Evolutionary conservation across 108 stramenopile species (phyloP).

Genomic region (Chaetoceros tenuissimus): DNA sequence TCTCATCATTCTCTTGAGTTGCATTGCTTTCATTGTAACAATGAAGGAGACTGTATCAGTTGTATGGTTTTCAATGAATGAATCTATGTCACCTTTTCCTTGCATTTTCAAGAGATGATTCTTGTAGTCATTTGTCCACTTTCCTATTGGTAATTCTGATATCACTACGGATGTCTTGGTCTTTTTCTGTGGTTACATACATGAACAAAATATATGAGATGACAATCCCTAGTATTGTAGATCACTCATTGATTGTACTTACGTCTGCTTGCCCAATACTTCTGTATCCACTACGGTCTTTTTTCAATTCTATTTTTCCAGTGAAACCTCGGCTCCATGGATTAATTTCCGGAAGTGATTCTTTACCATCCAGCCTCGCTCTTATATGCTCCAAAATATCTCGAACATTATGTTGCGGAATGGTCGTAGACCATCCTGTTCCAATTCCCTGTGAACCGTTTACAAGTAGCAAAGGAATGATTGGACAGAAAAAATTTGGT

Average conservation of each 20-base stretch:
- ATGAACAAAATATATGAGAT: too few relatives aligned
- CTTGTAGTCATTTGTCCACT: slow-evolving; percentile 87
- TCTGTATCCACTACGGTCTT: slow-evolving; percentile 25
- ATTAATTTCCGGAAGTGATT: slow-evolving; percentile 29
- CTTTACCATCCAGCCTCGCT: slow-evolving; percentile 42
- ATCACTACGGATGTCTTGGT: slow-evolving; percentile 47
- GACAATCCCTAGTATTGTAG: too few relatives aligned
- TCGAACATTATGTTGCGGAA: slow-evolving; percentile 79
- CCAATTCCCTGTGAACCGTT: slow-evolving; percentile 94
- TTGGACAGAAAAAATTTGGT: slow-evolving; percentile 73
- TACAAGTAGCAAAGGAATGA: slow-evolving; percentile 79
- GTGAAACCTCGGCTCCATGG: slow-evolving; percentile 65
- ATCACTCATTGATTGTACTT: not conserved
- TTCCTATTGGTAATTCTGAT: slow-evolving; percentile 81
- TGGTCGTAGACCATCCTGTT: slow-evolving; percentile 88
- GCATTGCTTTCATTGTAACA: slow-evolving; percentile 39
- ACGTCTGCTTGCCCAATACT: slow-evolving; percentile 29
- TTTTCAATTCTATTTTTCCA: slow-evolving; percentile 41
- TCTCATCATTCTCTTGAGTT: slow-evolving; percentile 37
- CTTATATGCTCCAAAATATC: slow-evolving; percentile 75
- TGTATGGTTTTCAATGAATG: slow-evolving; percentile 79
- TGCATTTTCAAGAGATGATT: slow-evolving; percentile 50
- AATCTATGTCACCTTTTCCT: slow-evolving; percentile 39
- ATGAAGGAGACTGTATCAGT: slow-evolving; percentile 70
- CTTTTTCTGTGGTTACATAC: slow-evolving; percentile 12